A percentile compares a stretch with the other conserved stretches of the same genome.
phyloP scores from a whole-genome alignment of 1,139 yeast species.

The Blastobotrys illinoisensis region DNA sequence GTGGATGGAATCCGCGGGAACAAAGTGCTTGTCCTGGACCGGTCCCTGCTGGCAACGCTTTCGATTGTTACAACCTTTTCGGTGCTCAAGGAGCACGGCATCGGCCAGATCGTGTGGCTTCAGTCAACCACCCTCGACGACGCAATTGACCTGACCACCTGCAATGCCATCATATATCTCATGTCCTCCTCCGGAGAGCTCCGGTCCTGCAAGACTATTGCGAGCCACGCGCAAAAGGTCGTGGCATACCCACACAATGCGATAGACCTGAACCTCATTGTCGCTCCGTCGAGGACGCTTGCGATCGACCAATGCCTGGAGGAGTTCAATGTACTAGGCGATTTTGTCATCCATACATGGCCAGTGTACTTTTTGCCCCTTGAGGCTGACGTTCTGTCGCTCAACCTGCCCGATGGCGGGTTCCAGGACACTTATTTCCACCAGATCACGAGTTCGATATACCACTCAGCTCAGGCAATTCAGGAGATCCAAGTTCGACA shows the following conservation, averaged over 20 bases:
- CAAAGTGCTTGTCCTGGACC: constrained; percentile 49
- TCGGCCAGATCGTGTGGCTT: constrained; percentile 59
- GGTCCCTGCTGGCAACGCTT: constrained; percentile 47
- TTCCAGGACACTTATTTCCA: constrained; percentile 33
- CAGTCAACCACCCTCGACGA: constrained; percentile 19
- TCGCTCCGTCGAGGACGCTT: constrained; percentile 33
- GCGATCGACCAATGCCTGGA: constrained; percentile 31
- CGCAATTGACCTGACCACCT: constrained; percentile 9
- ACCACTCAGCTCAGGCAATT: constrained; percentile 38
- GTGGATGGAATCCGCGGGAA: constrained; percentile 32
- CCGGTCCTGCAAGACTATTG: constrained; percentile 19
- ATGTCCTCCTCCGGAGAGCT: constrained; percentile 17
- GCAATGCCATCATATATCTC: constrained; percentile 21
- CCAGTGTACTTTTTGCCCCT: constrained; percentile 32
- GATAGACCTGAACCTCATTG: constrained; percentile 23
- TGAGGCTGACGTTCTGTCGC: constrained; percentile 31
- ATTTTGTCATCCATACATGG: constrained; percentile 33
- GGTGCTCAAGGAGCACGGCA: constrained; percentile 50
- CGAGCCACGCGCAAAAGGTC: constrained; percentile 25
- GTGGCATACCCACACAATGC: constrained; percentile 13
- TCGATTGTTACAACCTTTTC: constrained; percentile 57
- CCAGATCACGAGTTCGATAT: constrained; percentile 36
- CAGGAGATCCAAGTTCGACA: constrained; percentile 32
- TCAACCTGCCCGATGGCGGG: constrained; percentile 32
- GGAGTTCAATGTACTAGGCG: constrained; percentile 36